Base-by-base conservation (phyloP, 2,329 filamentous ascomycete species). In the Septoria petroselini region DNA sequence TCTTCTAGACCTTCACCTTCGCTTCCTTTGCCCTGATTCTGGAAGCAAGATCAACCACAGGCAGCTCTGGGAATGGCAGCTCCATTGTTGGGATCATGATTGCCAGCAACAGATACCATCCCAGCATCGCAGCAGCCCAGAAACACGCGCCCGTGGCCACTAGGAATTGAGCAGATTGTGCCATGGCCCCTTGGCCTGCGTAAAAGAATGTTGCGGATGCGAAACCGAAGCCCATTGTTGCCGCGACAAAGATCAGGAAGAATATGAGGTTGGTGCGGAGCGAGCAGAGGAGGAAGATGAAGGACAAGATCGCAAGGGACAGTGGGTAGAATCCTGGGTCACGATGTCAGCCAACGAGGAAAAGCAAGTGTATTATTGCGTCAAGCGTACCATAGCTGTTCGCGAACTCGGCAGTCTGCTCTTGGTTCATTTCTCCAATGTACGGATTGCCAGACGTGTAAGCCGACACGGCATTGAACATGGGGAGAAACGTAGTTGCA, bases 231-330 rank as follows among this genome's bases (percentile, higher is more conserved):
- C 55, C 55, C 21, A 53, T 50, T 6, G 55, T 55, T 1, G 53
- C 55, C 15, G 44, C 58, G 42, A 65, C 57, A 57, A 60, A 58
- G 35, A 60, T 53, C 40, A 60, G 51, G 49, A 57, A 46, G 50
- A 57, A 60, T 34, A 60, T n/a, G 31, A 54, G 37, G 37, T 58
- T 60, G 5, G 54, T 55, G n/a, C 53, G 47, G 3, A 52, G 40
- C 11, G 58, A 58, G 44, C 51, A 55, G 38, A 60, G 42, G 17
- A 58, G 49, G 52, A 58, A 60, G 41, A 58, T 45, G 50, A 65
- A 62, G 11, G 58, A 61, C 14, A 65, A 58, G 25, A 65, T 55
- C 18, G 41, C 48, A 50, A 62, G 58, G 9, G 55, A 50, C 7
- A 55, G 38, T 1, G 53, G 50, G 45, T 58, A 58, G 50, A 58